phyloP scores from a whole-genome alignment of 108 stramenopile genomes.

The Cyclotella choctawhatcheeana region DNA sequence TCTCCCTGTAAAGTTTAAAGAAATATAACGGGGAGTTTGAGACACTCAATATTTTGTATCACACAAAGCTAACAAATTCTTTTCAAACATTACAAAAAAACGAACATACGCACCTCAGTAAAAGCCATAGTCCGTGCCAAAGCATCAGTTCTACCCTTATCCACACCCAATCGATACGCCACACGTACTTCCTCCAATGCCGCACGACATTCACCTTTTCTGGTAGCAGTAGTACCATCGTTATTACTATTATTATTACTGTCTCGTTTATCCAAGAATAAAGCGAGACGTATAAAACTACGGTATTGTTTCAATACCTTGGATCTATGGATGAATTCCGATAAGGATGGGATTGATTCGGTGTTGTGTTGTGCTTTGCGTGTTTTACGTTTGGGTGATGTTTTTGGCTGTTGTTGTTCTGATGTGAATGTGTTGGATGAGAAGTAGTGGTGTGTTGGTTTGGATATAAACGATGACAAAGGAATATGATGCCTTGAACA shows the following conservation, averaged over 20 bases:
- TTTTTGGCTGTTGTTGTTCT: not conserved
- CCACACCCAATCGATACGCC: constrained; percentile 37
- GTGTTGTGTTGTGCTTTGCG: constrained; percentile 6
- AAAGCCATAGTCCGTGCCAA: constrained; percentile 56
- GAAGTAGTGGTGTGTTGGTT: not conserved
- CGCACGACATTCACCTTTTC: constrained; percentile 60
- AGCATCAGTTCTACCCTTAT: constrained; percentile 55
- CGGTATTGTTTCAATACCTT: constrained; percentile 70
- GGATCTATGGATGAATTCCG: constrained; percentile 75
- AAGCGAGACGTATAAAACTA: constrained; percentile 61
- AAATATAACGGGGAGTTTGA: not conserved
- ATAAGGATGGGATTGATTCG: constrained; percentile 61
- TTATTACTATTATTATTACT: too few relatives aligned
- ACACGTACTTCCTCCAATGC: constrained; percentile 50
- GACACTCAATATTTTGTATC: not conserved
- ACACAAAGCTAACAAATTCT: not conserved
- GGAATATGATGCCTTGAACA: not conserved
- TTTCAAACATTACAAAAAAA: not conserved
- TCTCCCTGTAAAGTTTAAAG: constrained; percentile 46
- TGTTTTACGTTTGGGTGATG: constrained; percentile 26
- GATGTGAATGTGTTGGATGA: not conserved
- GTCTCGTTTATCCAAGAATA: constrained; percentile 34
- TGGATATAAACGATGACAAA: not conserved
- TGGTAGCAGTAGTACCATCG: too few relatives aligned
- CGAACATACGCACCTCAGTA: constrained; percentile 38